phyloP scores from a whole-genome alignment of 139 green algal genomes.

The Chlamydomonas eustigma region DNA sequence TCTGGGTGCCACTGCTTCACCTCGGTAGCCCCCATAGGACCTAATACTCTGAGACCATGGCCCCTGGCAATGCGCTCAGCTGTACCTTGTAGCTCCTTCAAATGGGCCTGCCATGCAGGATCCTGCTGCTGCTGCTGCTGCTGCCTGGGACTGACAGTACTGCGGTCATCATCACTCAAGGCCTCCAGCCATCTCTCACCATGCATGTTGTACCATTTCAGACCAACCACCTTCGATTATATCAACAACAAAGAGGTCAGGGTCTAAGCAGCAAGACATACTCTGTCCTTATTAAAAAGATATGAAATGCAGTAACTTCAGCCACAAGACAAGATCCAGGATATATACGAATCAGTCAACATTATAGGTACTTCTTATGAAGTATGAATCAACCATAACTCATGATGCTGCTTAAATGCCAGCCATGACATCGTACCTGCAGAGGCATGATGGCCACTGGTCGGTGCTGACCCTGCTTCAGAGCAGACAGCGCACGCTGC shows the following conservation, averaged over 20 bases:
- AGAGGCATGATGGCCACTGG: constrained; percentile 16
- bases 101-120: constrained; percentile 21
- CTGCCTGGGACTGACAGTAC: neutral
- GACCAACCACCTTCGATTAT: constrained; percentile 42
- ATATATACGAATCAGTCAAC: too few relatives aligned
- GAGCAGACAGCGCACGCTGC: constrained; percentile 19
- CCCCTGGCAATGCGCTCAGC: constrained; percentile 43
- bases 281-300: too few relatives aligned
- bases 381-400: too few relatives aligned
- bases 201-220: constrained; percentile 68
- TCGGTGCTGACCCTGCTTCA: constrained; percentile 15
- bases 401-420: constrained; percentile 2
- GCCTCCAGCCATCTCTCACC: constrained; percentile 64
- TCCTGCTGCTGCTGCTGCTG: neutral
- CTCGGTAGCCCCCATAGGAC: constrained; percentile 32
- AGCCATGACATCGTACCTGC: constrained; percentile 10
- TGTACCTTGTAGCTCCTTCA: constrained; percentile 39
- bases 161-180: constrained; percentile 21
- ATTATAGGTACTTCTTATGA: too few relatives aligned
- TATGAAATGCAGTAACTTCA: too few relatives aligned
- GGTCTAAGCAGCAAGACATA: too few relatives aligned
- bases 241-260: too few relatives aligned
- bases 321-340: too few relatives aligned
- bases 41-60: constrained; percentile 37
- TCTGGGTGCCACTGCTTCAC: constrained; percentile 41